Evolutionary conservation across 257 asterid species (phyloP).

Genomic region (Leptodermis oblonga): DNA sequence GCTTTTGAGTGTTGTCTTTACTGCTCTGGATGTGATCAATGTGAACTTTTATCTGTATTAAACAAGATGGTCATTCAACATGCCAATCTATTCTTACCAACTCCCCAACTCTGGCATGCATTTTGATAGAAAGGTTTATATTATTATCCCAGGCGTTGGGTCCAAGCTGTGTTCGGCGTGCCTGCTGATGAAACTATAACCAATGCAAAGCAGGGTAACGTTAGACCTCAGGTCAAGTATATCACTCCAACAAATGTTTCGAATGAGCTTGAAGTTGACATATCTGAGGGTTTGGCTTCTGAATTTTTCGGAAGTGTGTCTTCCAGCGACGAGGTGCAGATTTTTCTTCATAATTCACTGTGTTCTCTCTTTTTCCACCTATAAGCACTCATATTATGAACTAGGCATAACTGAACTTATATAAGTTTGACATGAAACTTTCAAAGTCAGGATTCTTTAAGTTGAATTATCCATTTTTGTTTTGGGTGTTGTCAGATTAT

Average conservation of each 20-base stretch:
- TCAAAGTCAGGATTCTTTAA: neutral
- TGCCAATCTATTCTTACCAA: neutral
- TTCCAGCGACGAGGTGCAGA: constrained; percentile 63
- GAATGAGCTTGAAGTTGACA: constrained; percentile 49
- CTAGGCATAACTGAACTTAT: neutral
- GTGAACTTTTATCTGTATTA: neutral
- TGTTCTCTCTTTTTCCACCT: neutral
- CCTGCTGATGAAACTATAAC: constrained; percentile 21
- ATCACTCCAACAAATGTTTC: constrained; percentile 24
- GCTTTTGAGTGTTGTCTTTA: neutral
- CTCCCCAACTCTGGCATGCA: neutral
- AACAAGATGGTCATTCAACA: neutral
- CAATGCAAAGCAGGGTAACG: constrained; percentile 20
- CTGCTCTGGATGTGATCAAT: neutral
- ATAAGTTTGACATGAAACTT: neutral
- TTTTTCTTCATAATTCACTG: constrained; percentile 7
- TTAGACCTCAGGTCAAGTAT: constrained; percentile 27
- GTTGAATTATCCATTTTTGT: neutral
- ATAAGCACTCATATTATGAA: neutral
- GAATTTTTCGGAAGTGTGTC: constrained; percentile 69
- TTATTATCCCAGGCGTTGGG: constrained; percentile 73
- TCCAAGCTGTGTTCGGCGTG: constrained; percentile 78
- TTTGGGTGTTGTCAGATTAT: constrained; percentile 34
- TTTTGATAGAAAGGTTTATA: constrained; percentile 2
- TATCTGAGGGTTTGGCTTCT: constrained; percentile 71